Percentiles rank a stretch among this genome's conserved stretches.
These are phyloP conservation scores for Hansfordia pulvinata DNA, from an alignment of 2,329 filamentous ascomycete genomes.

Conservation along the genomic window DNA sequence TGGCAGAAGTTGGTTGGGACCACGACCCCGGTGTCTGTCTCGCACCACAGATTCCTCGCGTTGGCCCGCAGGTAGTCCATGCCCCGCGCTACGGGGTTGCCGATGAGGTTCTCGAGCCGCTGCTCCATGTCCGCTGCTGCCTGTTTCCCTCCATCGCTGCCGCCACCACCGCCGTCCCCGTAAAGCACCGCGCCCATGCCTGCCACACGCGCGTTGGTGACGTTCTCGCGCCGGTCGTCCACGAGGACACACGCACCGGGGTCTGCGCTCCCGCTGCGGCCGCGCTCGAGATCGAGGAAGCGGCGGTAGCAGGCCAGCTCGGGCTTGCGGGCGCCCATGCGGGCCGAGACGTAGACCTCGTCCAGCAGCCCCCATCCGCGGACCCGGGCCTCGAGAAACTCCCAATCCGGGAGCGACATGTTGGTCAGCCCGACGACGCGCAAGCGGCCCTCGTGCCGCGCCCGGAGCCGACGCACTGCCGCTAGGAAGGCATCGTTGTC, in stretches of 20 bases:
- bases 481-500: conserved; percentile 1
- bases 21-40: background rate
- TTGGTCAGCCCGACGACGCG: conserved; percentile 2
- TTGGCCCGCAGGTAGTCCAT: conserved; percentile 1
- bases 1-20: background rate
- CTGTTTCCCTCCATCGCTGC: no score
- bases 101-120: background rate
- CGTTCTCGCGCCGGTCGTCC: background rate
- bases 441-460: background rate
- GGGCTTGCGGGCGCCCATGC: conserved; percentile 1
- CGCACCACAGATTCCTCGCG: conserved; percentile 1
- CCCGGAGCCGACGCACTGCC: background rate
- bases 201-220: background rate
- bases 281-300: background rate
- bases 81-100: conserved; percentile 1
- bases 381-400: background rate
- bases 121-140: background rate
- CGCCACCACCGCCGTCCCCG: no score
- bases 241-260: background rate
- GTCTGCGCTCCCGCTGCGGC: no score
- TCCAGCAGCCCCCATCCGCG: conserved; percentile 4
- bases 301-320: background rate
- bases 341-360: background rate
- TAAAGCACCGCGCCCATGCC: conserved; percentile 7
- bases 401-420: conserved; percentile 1